Evolutionary conservation across 768 basidiomycete genomes (phyloP), one percentile per base, ranked within the genome.

Genomic region (Suillus subaureus): DNA sequence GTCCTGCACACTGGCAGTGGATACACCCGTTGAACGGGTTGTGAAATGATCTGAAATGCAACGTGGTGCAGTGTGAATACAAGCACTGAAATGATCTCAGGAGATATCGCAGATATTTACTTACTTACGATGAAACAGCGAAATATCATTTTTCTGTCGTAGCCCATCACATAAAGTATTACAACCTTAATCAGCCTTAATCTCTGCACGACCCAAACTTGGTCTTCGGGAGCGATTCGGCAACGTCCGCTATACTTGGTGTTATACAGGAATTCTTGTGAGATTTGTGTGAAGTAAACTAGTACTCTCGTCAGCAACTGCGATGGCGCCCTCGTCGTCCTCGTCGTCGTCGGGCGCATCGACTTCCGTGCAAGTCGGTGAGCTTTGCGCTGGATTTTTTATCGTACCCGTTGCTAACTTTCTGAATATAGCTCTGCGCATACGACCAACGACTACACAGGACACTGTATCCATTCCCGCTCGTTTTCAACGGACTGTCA

Each of bases 341-440:
- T 84, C 85, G 82, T 82, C 85, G 82, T 82, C 89, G 69, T 76
- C 73, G 67, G 75, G 75, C 77, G 77, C 88, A 83, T 85, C 90
- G 80, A 95, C 93, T 70, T 94, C 93, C 70, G 93, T 96, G 62
- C 93, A 95, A 95, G 94, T 96, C 79, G 94, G 94, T 91, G 62
- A 83, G 94, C 88, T 62, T 31, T n/a, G 11, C 51, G 15, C 2
- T n/a, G 40, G 45, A 33, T 39, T 15, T 61, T 28, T 28, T 31
- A 57, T 54, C 57, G 35, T 35, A 55, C 23, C 62, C 63, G 43
- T 67, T 66, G 45, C 45, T 64, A 54, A 57, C 72, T 78, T 68
- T 73, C 64, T 47, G 45, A 33, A 66, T 55, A 65, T 76, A 90
- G 96, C 96, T 72, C 83, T 97, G 71, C 91, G 96, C 71, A 96